These are phyloP conservation scores for Trichosporon sp. DNA, from an alignment of 1,284 basidiomycete species.

Conservation along the genomic window DNA sequence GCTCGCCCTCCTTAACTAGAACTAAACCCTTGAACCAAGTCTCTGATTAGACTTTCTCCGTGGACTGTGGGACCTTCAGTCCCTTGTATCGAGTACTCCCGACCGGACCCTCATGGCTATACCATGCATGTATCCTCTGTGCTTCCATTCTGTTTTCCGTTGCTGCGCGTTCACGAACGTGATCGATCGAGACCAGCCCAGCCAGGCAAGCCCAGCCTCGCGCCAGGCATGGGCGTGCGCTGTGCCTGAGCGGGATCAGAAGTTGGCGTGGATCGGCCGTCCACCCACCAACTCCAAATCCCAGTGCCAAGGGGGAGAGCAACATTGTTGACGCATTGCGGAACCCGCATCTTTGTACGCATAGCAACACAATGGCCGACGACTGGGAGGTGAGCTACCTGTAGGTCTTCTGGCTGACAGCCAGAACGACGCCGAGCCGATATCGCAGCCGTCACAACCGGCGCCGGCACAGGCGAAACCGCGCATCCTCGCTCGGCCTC, in stretches of 20 bases:
- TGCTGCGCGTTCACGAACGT: not conserved
- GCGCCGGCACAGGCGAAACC: not conserved
- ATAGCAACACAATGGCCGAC: not conserved
- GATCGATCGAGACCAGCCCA: too few relatives aligned
- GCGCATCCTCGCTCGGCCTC: conserved; percentile 3
- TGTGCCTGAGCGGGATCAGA: conserved; percentile 14
- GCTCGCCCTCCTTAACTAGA: not conserved
- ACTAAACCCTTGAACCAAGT: not conserved
- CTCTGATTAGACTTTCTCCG: not conserved
- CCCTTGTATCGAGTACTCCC: not conserved
- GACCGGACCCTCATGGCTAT: not conserved
- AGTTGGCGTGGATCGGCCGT: not conserved
- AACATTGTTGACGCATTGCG: conserved; percentile 12
- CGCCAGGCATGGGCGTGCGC: not conserved
- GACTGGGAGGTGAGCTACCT: conserved; percentile 6
- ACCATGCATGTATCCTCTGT: not conserved
- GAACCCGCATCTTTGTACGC: not conserved
- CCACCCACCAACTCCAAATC: not conserved
- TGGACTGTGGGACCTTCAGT: not conserved
- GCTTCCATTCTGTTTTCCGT: not conserved
- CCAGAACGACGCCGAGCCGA: conserved; percentile 3
- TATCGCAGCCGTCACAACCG: conserved; percentile 5
- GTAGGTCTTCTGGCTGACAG: not conserved
- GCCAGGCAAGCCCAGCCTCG: too few relatives aligned
- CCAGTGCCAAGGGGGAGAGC: not conserved